Conservation (phyloP, 768 basidiomycete species). For the Imleria badia region DNA sequence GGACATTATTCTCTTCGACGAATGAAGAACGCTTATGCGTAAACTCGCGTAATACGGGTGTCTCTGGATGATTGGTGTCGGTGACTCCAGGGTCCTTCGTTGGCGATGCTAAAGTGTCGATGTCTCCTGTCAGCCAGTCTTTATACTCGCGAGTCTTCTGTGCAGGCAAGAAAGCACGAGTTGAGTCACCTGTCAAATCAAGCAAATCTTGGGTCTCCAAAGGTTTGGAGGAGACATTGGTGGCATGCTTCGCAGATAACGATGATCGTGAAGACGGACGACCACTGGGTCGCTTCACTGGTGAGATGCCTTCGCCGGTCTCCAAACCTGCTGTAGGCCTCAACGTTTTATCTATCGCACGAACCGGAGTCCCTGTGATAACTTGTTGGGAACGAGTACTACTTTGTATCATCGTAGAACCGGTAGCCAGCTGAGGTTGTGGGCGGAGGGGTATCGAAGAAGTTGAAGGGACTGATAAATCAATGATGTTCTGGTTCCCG, state of each 20-base stretch:
- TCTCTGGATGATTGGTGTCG: slow-evolving; percentile 25
- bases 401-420: slow-evolving; percentile 27
- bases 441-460: slow-evolving; percentile 23
- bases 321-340: slow-evolving; percentile 11
- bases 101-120: slow-evolving; percentile 36
- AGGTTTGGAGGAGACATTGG: slow-evolving; percentile 47
- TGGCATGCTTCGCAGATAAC: slow-evolving; percentile 48
- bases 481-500: slow-evolving; percentile 17
- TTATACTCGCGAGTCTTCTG: slow-evolving; percentile 36
- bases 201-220: slow-evolving; percentile 18
- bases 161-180: slow-evolving; percentile 5
- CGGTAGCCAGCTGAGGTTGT: slow-evolving; percentile 18
- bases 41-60: slow-evolving; percentile 62
- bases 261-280: slow-evolving; percentile 40
- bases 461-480: slow-evolving; percentile 24
- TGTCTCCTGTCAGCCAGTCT: slow-evolving; percentile 79
- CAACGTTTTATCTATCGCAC: slow-evolving; percentile 31
- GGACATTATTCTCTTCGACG: slow-evolving; percentile 46
- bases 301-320: slow-evolving; percentile 14
- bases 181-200: slow-evolving; percentile 13
- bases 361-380: slow-evolving; percentile 54
- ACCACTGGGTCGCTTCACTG: slow-evolving; percentile 17
- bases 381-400: slow-evolving; percentile 57
- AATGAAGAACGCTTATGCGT: slow-evolving; percentile 73
- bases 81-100: slow-evolving; percentile 16